Evolutionary conservation across 129 eudicot genomes (phyloP), one percentile per base, ranked within the genome.

Genomic region (carrot (Daucus carota)): DNA sequence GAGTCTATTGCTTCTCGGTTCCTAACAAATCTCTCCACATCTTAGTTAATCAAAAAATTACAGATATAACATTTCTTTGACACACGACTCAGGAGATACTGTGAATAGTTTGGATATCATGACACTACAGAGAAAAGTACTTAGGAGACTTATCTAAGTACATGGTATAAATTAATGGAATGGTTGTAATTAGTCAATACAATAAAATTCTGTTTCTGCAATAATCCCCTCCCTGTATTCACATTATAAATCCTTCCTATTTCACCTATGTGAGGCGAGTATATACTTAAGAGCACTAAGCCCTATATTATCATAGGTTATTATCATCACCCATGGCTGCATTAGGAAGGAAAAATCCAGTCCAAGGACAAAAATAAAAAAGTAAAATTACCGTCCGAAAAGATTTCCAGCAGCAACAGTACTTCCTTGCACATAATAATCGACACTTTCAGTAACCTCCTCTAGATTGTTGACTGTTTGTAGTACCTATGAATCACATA

Each of bases 361-460:
- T 16, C 32, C 7, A 66, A 66, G 40, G 72, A 16, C 72, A 33
- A 3, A 14, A 70, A 40, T 1, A 8, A 4, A 8, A 4, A 66
- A 43, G 41, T 66, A 75, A 36, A 7, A 13, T 81, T 78, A 91
- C 98, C 98, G 87, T 83, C 98, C 99, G 80, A 91, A 94, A 48
- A 94, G 85, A 83, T 94, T 94, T 62, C 99, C 99, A 1, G 92
- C 97, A 80, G 94, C 90, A 82, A 94, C 81, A 41, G 99, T 94
- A 86, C 92, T 91, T 87, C 99, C 99, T 77, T 91, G 97, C 76
- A 91, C 96, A 78, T 89, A 94, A 76, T 94, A 91, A 76, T 89
- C 97, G 47, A 91, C 99, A 79, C 84, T 88, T 85, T 94, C 99
- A 14, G 99, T 94, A 73, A 94, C 97, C 87, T 94, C 99, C 81